Evolutionary conservation across 768 basidiomycete genomes (phyloP).

Genomic region (Termitomyces sp.): DNA sequence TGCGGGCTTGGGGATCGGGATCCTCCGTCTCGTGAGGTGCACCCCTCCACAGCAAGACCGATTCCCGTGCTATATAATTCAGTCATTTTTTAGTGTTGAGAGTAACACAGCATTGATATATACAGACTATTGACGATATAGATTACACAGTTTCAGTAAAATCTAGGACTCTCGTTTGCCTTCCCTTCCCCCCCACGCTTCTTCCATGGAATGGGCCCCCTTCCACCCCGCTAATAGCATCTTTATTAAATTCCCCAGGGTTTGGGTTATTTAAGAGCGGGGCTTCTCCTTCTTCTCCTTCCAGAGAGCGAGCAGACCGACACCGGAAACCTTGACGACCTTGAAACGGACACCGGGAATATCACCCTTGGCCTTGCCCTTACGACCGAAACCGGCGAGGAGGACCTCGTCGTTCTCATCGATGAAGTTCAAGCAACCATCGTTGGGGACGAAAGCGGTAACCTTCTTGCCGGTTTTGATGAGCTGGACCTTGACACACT

Average conservation of each 20-base stretch:
- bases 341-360: constrained; percentile 99
- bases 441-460: too few relatives aligned
- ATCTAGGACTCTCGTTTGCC: too few relatives aligned
- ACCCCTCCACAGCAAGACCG: not conserved
- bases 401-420: constrained; percentile 99
- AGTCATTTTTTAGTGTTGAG: not conserved
- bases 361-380: constrained; percentile 99
- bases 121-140: too few relatives aligned
- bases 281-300: constrained; percentile 99
- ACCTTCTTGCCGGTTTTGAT: too few relatives aligned
- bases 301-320: constrained; percentile 97
- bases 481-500: not conserved
- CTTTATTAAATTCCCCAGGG: too few relatives aligned
- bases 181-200: too few relatives aligned
- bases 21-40: not conserved
- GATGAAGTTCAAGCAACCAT: constrained; percentile 97
- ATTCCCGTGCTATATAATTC: not conserved
- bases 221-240: too few relatives aligned
- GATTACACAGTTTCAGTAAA: too few relatives aligned
- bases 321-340: constrained; percentile 99
- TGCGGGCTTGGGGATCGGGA: not conserved
- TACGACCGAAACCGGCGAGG: constrained; percentile 99
- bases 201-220: too few relatives aligned
- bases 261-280: too few relatives aligned
- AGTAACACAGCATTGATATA: not conserved